phyloP scores from a whole-genome alignment of 2,329 filamentous ascomycete species.

The Kalmusia sp. region DNA sequence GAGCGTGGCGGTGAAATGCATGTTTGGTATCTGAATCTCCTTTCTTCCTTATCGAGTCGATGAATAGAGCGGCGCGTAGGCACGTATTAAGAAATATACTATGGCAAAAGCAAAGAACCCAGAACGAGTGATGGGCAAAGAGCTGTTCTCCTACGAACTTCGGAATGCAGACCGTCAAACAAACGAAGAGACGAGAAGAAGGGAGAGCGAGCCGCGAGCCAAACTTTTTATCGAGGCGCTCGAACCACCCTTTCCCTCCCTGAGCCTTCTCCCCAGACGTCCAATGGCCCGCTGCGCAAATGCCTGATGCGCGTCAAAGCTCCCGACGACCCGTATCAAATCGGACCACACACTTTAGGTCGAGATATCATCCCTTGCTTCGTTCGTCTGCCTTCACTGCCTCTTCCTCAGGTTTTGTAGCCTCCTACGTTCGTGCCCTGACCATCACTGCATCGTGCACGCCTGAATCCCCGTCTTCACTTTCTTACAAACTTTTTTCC shows the following conservation, averaged over 20 bases:
- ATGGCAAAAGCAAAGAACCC: conserved; percentile 20
- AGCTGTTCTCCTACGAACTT: not conserved
- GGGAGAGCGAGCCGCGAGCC: not conserved
- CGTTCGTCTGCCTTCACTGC: not conserved
- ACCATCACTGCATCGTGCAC: not conserved
- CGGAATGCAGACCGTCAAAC: not conserved
- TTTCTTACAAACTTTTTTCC: not conserved
- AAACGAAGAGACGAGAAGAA: not conserved
- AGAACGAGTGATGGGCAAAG: conserved; percentile 31
- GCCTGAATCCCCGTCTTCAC: not conserved
- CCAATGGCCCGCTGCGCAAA: not conserved
- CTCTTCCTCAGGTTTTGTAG: no score
- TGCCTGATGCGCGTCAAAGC: no score
- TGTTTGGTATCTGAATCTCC: conserved; percentile 27
- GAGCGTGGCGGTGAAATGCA: conserved; percentile 41
- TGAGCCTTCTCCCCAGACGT: not conserved
- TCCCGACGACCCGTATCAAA: no score
- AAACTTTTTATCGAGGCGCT: not conserved
- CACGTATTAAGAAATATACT: conserved; percentile 1
- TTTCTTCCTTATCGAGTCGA: not conserved
- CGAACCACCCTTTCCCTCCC: not conserved
- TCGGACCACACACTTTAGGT: no score
- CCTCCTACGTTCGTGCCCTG: no score
- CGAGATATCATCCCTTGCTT: not conserved
- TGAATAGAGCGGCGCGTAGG: not conserved